phyloP scores from a whole-genome alignment of 768 basidiomycete species.

The Agaricus blazei region DNA sequence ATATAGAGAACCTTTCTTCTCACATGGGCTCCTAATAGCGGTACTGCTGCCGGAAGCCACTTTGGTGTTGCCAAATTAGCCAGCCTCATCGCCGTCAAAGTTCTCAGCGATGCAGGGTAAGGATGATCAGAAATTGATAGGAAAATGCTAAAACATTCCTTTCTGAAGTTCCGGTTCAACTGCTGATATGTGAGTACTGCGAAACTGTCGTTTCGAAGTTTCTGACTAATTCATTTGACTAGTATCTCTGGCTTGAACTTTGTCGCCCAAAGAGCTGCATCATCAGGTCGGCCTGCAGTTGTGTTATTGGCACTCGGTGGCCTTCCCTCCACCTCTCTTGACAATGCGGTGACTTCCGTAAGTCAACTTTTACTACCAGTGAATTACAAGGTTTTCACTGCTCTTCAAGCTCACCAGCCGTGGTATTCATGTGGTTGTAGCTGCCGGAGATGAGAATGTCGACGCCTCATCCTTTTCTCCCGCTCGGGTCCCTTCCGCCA shows the following conservation, averaged over 20 bases:
- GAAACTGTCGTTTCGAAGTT: not conserved
- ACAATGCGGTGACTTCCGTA: too few species aligned
- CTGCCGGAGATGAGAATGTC: conserved; percentile 29
- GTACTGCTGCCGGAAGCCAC: conserved; percentile 20
- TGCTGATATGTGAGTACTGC: conserved; percentile 1
- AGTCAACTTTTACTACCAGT: too few species aligned
- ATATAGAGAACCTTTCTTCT: not conserved
- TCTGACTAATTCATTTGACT: not conserved
- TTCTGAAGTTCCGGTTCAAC: conserved; percentile 5
- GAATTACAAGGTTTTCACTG: too few species aligned
- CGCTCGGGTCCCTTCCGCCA: conserved; percentile 27
- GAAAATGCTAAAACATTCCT: not conserved
- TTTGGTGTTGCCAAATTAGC: conserved; percentile 25
- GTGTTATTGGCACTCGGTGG: too few species aligned
- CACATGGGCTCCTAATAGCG: conserved; percentile 8
- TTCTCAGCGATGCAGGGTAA: conserved; percentile 27
- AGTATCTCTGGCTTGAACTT: conserved; percentile 6
- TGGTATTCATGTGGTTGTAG: conserved; percentile 28
- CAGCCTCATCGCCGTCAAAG: conserved; percentile 35
- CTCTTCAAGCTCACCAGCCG: conserved; percentile 18
- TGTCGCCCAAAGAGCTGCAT: too few species aligned
- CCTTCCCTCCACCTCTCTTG: too few species aligned
- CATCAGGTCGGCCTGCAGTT: too few species aligned
- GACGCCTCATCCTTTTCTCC: conserved; percentile 29
- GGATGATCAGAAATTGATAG: not conserved